Percentiles rank a stretch among this genome's conserved stretches.
These are phyloP conservation scores for Penicillium frequentans DNA, from an alignment of 2,329 filamentous ascomycete species.

Conservation along the genomic window DNA sequence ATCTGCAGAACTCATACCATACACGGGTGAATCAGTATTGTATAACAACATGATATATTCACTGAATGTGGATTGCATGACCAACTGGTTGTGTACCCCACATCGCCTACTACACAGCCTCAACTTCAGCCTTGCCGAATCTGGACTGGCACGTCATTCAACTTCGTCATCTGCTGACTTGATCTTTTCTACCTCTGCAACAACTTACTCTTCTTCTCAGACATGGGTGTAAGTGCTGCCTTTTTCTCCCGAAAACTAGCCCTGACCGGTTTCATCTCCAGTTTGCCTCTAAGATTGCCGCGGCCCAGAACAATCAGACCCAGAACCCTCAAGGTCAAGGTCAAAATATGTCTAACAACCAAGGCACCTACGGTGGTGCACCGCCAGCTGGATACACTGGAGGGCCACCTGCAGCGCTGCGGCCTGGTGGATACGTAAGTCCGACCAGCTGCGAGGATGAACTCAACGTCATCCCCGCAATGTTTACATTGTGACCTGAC, in stretches of 20 bases:
- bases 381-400: slow-evolving; percentile 40
- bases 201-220: neutral
- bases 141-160: neutral
- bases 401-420: slow-evolving; percentile 34
- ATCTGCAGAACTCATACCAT: no score
- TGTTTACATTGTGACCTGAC: neutral
- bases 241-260: neutral
- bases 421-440: slow-evolving; percentile 55
- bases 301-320: slow-evolving; percentile 28
- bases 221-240: neutral
- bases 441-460: slow-evolving; percentile 11
- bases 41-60: no score
- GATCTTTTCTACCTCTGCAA: neutral
- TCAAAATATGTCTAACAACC: slow-evolving; percentile 18
- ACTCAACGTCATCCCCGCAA: slow-evolving; percentile 25
- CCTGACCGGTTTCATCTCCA: slow-evolving; percentile 2
- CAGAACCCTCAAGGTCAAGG: slow-evolving; percentile 2
- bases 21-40: no score
- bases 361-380: slow-evolving; percentile 34
- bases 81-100: neutral
- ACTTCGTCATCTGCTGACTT: slow-evolving; percentile 3
- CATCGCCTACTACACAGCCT: neutral
- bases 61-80: no score
- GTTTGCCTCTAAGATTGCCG: slow-evolving; percentile 44
- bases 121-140: neutral